Evolutionary conservation across 306 rosid genomes (phyloP).

Genomic region (Dalbergia cultrata): DNA sequence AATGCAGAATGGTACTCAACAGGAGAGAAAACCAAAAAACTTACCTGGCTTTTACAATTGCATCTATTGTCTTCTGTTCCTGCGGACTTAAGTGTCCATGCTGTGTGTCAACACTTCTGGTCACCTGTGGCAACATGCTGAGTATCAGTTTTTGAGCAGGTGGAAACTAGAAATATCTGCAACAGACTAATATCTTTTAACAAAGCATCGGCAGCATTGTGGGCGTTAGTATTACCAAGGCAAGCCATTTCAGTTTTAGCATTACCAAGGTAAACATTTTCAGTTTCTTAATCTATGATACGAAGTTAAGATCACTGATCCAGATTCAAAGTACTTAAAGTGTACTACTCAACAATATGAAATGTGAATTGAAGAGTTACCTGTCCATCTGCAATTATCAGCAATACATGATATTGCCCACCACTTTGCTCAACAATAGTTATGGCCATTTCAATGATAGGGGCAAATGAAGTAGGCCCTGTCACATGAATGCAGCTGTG

Average conservation of each 20-base stretch:
- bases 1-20: constrained; percentile 38
- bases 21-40: neutral
- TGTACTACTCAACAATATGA: constrained; percentile 20
- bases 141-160: constrained; percentile 29
- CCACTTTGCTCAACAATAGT: constrained; percentile 83
- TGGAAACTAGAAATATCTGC: constrained; percentile 32
- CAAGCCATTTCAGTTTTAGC: neutral
- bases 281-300: constrained; percentile 35
- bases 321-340: constrained; percentile 20
- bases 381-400: constrained; percentile 91
- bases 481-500: constrained; percentile 35
- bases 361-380: constrained; percentile 49
- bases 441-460: constrained; percentile 81
- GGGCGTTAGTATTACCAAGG: constrained; percentile 8
- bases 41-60: constrained; percentile 87
- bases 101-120: constrained; percentile 76
- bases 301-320: constrained; percentile 20
- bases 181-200: constrained; percentile 21
- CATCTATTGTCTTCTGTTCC: constrained; percentile 75
- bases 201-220: neutral
- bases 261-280: constrained; percentile 30
- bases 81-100: constrained; percentile 72
- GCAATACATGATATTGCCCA: constrained; percentile 86
- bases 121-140: constrained; percentile 61
- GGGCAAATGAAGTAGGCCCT: constrained; percentile 94